Base-by-base conservation (phyloP, 805 yeast genomes). In the Yamadazyma ubonensis region DNA sequence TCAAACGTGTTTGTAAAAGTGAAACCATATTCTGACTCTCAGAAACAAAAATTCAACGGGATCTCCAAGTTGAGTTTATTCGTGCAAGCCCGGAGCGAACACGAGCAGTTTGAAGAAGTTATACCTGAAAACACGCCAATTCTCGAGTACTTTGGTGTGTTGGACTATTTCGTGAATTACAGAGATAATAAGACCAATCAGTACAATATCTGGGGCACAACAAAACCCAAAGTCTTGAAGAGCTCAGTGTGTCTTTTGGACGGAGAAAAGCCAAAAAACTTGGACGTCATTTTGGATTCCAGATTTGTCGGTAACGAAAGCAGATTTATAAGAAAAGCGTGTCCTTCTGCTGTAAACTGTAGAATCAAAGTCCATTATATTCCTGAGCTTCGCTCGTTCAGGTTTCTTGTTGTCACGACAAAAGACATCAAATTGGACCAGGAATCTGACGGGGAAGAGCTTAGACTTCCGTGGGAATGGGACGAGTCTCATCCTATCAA, bases 401-500 rank as follows among this genome's bases (percentile, higher is more conserved):
- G 71, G 39, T 80, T 86, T 53, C 67, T 78, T 6, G 69, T 86
- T 7, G 67, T 67, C 20, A 76, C 96, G 0, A 59, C 71, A 1
- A 72, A 67, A 34, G 76, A 76, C 2, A 75, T 90, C 19, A 67
- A 30, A 9, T 46, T 69, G 17, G 50, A 50, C 25, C 39, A 54
- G 2, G 57, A 52, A 2, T 10, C 70, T 37, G 59, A 71, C 7
- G 88, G 79, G n/a, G 76, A 80, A 28, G 97, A 90, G 54, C 61
- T 91, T 15, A 74, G 90, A 0, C 59, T 88, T 7, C 77, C 81
- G 2, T 91, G 98, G 98, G 86, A 83, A 44, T 91, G 96, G 96
- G 96, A 89, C 54, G 55, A 61, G 3, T 47, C 65, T 12, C 96
- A 89, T 56, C 96, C 97, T 2, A 84, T 88, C 27, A 63, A 67